Base-by-base conservation (phyloP, 192 early-diverging fungal species). In the Allomyces javanicus region DNA sequence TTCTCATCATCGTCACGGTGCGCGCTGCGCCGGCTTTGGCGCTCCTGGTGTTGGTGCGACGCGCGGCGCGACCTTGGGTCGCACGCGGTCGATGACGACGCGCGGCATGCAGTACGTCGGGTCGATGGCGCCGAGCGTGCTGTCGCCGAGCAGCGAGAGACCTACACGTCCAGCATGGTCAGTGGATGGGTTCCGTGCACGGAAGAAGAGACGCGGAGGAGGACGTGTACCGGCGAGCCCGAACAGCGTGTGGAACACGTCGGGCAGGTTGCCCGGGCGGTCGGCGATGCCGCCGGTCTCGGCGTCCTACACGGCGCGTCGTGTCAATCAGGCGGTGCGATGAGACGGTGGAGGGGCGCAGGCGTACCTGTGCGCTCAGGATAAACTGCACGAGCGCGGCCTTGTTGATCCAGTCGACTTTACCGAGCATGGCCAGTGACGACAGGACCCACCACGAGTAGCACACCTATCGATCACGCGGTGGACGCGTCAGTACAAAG, bases 401-500 rank as follows among this genome's bases (percentile, higher is more conserved):
- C 23, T 75, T 71, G 62, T 93, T 81, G 64, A 96, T 90, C 96
- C 96, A 99, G 67, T 93, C 85, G 0, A 83, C 50, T 1, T 87
- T 74, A 22, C 80, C 86, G 63, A 98, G 69, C 24, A 95, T 90
- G 24, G 85, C 76, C 3, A 98, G 77, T 33, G 90, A 82, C 12
- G 92, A 93, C 55, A 96, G 71, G 0, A 95, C 93, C 95, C 95
- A 98, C 95, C 95, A 98, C 40, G 95, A 96, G 71, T 98, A 98
- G 70, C 95, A 98, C 4, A 89, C 83, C 85, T 87, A 69, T 40
- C 10, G 22, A 7, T 11, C n/a, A 65, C 11, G 64, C 67, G 23
- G 6, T 23, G 55, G 55, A 19, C 24, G 14, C 24, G 14, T 33
- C 17, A 62, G 17, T 24, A 25, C 44, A 61, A n/a, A 22, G 26